A percentile compares a stretch with the other conserved stretches of the same genome.
Conservation (phyloP, 192 early-diverging fungal genomes). For the Paraglomus occultum region DNA sequence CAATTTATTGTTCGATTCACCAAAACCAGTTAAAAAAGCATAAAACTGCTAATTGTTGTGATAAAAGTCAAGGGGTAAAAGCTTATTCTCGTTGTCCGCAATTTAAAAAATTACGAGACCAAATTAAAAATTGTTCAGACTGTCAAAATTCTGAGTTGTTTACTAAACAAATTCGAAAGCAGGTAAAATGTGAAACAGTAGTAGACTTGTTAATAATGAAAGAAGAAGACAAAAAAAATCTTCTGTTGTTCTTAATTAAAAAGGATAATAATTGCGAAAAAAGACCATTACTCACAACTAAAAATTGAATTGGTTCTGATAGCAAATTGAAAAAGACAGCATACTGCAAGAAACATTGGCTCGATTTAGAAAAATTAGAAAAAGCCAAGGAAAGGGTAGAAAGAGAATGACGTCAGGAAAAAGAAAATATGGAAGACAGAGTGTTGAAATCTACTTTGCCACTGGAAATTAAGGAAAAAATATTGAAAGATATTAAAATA, state of each 20-base stretch:
- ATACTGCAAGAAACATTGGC: constrained; percentile 14
- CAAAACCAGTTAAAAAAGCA: constrained; percentile 5
- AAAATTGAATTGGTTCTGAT: constrained; percentile 23
- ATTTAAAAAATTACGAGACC: neutral
- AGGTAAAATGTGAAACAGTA: constrained; percentile 19
- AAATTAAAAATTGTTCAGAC: neutral
- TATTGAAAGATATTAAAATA: constrained; percentile 12
- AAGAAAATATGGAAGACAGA: constrained; percentile 8
- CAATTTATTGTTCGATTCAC: constrained; percentile 7
- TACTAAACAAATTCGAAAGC: constrained; percentile 3
- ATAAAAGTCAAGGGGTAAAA: neutral
- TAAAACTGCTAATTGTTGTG: neutral
- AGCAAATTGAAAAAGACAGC: constrained; percentile 20
- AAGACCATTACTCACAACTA: neutral
- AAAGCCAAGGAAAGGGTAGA: constrained; percentile 1
- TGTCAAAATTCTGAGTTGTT: constrained; percentile 16
- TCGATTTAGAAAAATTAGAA: constrained; percentile 23
- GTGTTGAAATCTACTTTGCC: constrained; percentile 23
- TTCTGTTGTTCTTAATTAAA: constrained; percentile 11
- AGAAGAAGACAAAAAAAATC: constrained; percentile 16
- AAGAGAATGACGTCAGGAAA: neutral
- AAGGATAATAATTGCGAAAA: constrained; percentile 22
- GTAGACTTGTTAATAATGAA: constrained; percentile 18
- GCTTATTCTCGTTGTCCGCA: neutral
- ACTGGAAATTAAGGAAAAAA: constrained; percentile 15